Conservation (phyloP, 2,329 filamentous ascomycete genomes). For the Alternaria sp. region DNA sequence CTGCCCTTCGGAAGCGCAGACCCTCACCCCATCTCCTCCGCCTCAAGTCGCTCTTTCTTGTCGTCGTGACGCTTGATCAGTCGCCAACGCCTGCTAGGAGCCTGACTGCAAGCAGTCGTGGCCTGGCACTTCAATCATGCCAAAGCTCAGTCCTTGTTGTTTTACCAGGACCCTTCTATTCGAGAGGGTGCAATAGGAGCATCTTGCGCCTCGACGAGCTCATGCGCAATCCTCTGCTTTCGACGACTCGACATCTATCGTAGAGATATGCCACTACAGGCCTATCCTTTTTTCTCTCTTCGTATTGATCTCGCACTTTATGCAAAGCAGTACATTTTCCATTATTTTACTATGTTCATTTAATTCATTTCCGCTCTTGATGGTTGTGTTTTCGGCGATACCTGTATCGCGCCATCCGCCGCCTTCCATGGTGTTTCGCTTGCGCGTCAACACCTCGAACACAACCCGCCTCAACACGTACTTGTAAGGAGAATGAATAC, state of each 20-base stretch:
- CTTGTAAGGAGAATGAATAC: not conserved
- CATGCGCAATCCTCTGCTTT: not conserved
- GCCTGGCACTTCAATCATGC: conserved; percentile 1
- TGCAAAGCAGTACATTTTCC: not conserved
- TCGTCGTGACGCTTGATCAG: not conserved
- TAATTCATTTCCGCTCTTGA: not conserved
- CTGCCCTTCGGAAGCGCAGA: conserved; percentile 31
- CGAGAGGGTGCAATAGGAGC: not conserved
- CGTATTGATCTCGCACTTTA: not conserved
- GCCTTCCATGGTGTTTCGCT: conserved; percentile 4
- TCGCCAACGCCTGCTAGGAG: conserved; percentile 2
- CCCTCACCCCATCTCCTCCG: conserved; percentile 24
- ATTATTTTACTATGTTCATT: not conserved
- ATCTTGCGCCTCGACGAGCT: not conserved
- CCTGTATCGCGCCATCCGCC: not conserved
- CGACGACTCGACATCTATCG: not conserved
- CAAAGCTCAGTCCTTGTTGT: not conserved
- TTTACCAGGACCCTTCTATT: not conserved
- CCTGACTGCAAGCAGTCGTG: not conserved
- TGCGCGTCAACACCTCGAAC: conserved; percentile 1
- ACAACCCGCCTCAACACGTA: conserved; percentile 1
- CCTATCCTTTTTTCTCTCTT: not conserved
- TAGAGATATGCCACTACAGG: not conserved
- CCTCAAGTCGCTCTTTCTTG: conserved; percentile 9
- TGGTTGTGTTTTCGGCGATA: conserved; percentile 3